Base-by-base conservation (phyloP, 305 asterid genomes). In the Solanum hybrid region DNA sequence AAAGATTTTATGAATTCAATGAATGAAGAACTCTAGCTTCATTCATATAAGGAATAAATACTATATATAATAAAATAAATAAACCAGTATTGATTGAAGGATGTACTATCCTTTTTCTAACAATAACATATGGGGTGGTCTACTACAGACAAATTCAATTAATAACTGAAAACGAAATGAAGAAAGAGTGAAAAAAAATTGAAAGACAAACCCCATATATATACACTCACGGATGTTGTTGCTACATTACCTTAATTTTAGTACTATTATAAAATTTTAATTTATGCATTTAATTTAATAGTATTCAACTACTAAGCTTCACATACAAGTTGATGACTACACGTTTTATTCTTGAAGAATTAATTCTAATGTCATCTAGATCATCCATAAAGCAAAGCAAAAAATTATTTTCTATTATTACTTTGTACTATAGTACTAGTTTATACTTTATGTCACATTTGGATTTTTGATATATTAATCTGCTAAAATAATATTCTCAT, bases 71-170 rank as follows among this genome's bases (percentile, higher is more conserved):
- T 60, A 60, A 20, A 60, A 69, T n/a, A 24, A 69, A 76, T 4
- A 36, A 87, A 66, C 10, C 42, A 38, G 84, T 37, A 46, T 88
- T 88, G 34, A 88, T 78, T 77, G 51, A 29, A 38, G 46, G n/a
- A n/a, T 38, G 27, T 82, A 32, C 91, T 91, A 69, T 89, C 90
- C 86, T 89, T 88, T 88, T 89, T 85, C 88, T 87, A 75, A 92
- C 92, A 94, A 91, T 92, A 84, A 92, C 91, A 89, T 88, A 90
- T 94, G 96, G 91, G 95, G 96, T 94, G 93, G 85, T 92, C 86
- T 90, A 93, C 91, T 87, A 88, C 88, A 91, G 93, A 93, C 96
- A 95, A 93, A 91, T 89, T 38, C 90, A 94, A 93, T 91, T 89
- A 91, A 93, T 91, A 88, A 82, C 89, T 93, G 93, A 93, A 85